Base-by-base conservation (phyloP, 2,329 filamentous ascomycete species). In the Boeremia exigua region DNA sequence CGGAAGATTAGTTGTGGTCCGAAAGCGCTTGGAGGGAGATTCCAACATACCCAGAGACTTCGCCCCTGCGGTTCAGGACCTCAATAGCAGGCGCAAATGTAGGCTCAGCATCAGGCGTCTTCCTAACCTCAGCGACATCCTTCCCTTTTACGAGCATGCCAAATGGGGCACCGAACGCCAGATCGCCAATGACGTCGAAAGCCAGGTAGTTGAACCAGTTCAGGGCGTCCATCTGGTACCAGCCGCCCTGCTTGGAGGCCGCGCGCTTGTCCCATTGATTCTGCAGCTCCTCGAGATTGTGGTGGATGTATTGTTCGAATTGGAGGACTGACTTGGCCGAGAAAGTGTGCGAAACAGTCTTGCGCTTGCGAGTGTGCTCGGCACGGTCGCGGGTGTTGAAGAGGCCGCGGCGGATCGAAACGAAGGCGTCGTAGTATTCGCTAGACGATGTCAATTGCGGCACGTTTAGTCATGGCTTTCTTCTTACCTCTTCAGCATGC, bases 341-440 rank as follows among this genome's bases (percentile, higher is more conserved):
- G 78, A 96, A 96, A 29, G 91, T 95, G 75, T 96, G 91, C 1
- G 90, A 87, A 43, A 96, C 86, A 2, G 91, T 88, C 83, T 96
- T 96, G 68, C 92, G 86, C 83, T 96, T 97, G 60, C 92, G 87
- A 0, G 88, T 88, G 75, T 97, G 92, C 69, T 96, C 91, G 0
- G 81, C 81, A 44, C 93, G 85, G 77, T 93, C 86, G 29, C 93
- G 84, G 0, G 92, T 96, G 76, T 96, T 96, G 85, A 96, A 97
- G 11, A 97, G 82, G 17, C 92, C 92, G 11, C 91, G 86, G 46
- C 84, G 85, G 69, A 96, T 96, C 11, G 90, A 93, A 50, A 96
- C 92, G 67, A 96, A 96, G 45, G 91, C 90, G 68, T 96, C 91
- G 67, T 96, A 96, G 78, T 93, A 96, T 2, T 94, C 88, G 37